Evolutionary conservation across 768 basidiomycete species (phyloP).

Genomic region (Peribolospora kevripleyi): DNA sequence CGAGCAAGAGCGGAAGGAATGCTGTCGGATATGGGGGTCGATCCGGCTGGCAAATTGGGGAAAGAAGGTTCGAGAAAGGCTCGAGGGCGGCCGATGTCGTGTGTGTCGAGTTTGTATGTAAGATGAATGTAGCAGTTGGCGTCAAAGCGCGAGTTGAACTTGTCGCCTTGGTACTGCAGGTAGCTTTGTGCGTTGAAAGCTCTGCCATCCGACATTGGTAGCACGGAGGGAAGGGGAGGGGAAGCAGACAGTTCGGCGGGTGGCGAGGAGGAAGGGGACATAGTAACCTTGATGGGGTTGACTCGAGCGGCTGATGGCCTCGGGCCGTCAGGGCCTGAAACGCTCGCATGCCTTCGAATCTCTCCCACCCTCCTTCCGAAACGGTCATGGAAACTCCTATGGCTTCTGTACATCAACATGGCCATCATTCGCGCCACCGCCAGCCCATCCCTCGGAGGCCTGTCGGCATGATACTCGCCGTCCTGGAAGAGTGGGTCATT

Average conservation of each 20-base stretch:
- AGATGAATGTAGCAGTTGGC: conserved; percentile 91
- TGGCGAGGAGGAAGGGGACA: conserved; percentile 11
- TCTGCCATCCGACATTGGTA: too few relatives aligned
- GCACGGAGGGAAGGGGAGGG: too few relatives aligned
- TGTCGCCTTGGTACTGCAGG: conserved; percentile 89
- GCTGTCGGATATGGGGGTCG: conserved; percentile 19
- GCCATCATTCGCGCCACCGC: conserved; percentile 89
- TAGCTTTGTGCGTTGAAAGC: conserved; percentile 81
- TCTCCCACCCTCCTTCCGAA: conserved; percentile 47
- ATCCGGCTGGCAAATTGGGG: neutral
- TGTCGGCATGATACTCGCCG: conserved; percentile 43
- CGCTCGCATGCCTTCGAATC: neutral
- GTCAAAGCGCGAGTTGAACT: conserved; percentile 86
- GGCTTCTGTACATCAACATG: conserved; percentile 67
- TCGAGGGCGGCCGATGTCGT: conserved; percentile 57
- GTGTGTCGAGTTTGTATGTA: conserved; percentile 82
- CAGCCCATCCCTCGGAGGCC: conserved; percentile 55
- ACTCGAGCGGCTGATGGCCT: conserved; percentile 12
- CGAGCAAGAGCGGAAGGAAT: conserved; percentile 29
- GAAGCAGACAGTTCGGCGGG: conserved; percentile 15
- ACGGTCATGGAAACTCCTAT: conserved; percentile 78
- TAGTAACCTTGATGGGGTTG: conserved; percentile 12
- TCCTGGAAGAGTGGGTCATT: conserved; percentile 69
- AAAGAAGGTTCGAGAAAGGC: too few relatives aligned
- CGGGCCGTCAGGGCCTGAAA: too few relatives aligned